Base-by-base conservation (phyloP, 208 protist species). In the Wallacemonas sp. region DNA sequence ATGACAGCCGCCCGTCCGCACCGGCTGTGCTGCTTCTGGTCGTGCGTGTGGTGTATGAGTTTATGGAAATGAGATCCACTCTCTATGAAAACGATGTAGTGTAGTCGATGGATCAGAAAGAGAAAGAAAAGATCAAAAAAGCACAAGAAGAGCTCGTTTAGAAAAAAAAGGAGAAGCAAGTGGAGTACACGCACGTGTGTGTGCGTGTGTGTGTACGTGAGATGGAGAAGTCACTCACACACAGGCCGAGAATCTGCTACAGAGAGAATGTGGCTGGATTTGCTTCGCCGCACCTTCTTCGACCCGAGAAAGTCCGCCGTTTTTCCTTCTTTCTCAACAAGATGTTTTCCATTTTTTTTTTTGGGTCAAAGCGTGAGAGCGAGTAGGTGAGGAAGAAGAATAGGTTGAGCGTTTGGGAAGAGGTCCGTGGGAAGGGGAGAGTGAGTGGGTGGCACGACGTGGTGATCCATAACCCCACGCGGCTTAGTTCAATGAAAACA, bases 311-410 rank as follows among this genome's bases (percentile, higher is more conserved):
- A 60, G 34, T 42, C 10, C 27, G 33, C 41, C 37, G 41, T 46
- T 67, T 34, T 29, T 59, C 44, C 48, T 59, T 58, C 4, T 62
- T 62, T 29, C 33, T 57, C 50, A 52, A 39, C 44, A 8, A 52
- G 9, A 21, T 57, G 6, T 48, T 50, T 33, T 41, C 27, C 36
- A 41, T 22, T 12, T 55, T 53, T 50, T n/a, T 60, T 58, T 64
- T 64, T 41, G 6, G 33, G 19, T 61, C 46, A 55, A 32, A 66
- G 53, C 32, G 19, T 66, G 32, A 58, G 22, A 37, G 46, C 13
- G 19, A 62, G 46, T 46, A 52, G 58, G 3, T 30, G 5, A 55
- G 12, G 42, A 38, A 48, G 46, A 32, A 44, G 55, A 66, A 66
- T 10, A n/a, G n/a, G n/a, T n/a, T n/a, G n/a, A n/a, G n/a, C n/a